phyloP scores from a whole-genome alignment of 139 green algal genomes.

The Picocystis salinarum region DNA sequence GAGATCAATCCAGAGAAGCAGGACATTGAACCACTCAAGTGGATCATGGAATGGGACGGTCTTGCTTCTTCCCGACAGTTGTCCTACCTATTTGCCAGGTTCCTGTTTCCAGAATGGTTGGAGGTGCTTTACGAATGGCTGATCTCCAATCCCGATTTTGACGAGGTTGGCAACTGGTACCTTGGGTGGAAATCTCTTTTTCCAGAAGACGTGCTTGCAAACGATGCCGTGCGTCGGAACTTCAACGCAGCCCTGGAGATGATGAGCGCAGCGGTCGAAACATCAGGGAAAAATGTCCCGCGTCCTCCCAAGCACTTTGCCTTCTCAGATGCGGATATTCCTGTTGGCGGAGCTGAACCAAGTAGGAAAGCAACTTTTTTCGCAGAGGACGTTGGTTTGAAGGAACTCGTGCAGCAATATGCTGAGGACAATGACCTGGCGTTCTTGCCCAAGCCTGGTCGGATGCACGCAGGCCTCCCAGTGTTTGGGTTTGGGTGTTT shows the following conservation, averaged over 20 bases:
- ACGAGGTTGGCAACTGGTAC: slow-evolving; percentile 85
- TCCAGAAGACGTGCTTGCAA: slow-evolving; percentile 33
- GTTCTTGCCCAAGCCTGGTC: slow-evolving; percentile 74
- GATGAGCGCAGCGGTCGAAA: slow-evolving; percentile 55
- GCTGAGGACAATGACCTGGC: slow-evolving; percentile 58
- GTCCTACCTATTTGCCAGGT: not conserved
- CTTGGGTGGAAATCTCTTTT: slow-evolving; percentile 69
- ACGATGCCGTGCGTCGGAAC: slow-evolving; percentile 46
- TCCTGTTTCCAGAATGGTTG: not conserved
- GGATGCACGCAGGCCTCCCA: slow-evolving; percentile 58
- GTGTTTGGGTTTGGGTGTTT: slow-evolving; percentile 83
- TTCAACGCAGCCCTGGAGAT: slow-evolving; percentile 59
- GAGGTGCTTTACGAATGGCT: slow-evolving; percentile 67
- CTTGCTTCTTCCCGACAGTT: slow-evolving; percentile 47
- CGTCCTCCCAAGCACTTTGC: slow-evolving; percentile 1
- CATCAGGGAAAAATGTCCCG: slow-evolving; percentile 4
- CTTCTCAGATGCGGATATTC: too few relatives aligned
- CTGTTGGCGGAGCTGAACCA: too few relatives aligned
- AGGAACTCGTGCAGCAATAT: slow-evolving; percentile 55
- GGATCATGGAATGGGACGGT: slow-evolving; percentile 54
- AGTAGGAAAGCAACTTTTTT: too few relatives aligned
- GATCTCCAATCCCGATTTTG: slow-evolving; percentile 41
- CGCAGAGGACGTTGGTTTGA: slow-evolving; percentile 30
- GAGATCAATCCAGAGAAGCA: slow-evolving; percentile 60
- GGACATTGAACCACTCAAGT: slow-evolving; percentile 57